phyloP scores from a whole-genome alignment of 805 yeast genomes.

The Middelhovenomyces tepae region DNA sequence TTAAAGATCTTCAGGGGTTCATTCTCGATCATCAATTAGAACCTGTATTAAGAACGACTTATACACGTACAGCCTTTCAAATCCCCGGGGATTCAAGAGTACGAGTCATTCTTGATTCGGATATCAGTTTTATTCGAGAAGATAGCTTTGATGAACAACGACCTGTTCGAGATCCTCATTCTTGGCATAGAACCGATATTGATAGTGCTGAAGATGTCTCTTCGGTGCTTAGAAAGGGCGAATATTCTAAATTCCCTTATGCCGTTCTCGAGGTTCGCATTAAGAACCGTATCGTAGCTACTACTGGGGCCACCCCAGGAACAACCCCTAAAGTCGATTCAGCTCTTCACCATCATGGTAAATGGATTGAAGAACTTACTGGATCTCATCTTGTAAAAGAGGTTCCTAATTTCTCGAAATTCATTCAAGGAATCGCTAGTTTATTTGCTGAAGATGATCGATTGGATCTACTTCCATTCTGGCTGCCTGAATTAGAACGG shows the following conservation, averaged over 20 bases:
- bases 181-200: conserved; percentile 89
- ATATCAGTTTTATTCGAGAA: conserved; percentile 79
- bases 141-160: conserved; percentile 76
- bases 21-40: conserved; percentile 59
- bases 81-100: conserved; percentile 95
- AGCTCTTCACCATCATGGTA: conserved; percentile 9
- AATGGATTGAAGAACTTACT: conserved; percentile 82
- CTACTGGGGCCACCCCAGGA: conserved; percentile 21
- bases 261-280: conserved; percentile 77
- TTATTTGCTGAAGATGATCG: conserved; percentile 85
- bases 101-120: conserved; percentile 83
- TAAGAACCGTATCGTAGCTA: conserved; percentile 33
- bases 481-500: conserved; percentile 84
- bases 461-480: conserved; percentile 82
- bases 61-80: conserved; percentile 92
- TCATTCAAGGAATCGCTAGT: conserved; percentile 85
- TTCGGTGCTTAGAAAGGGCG: conserved; percentile 74
- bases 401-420: conserved; percentile 88
- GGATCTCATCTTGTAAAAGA: conserved; percentile 81
- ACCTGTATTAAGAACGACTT: conserved; percentile 80
- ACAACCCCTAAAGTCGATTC: conserved; percentile 26
- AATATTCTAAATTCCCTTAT: conserved; percentile 67
- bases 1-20: conserved; percentile 52
- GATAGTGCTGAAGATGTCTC: conserved; percentile 67
- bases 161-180: conserved; percentile 81